Evolutionary conservation across 2,329 filamentous ascomycete genomes (phyloP).

Genomic region (Alternaria arbusti): DNA sequence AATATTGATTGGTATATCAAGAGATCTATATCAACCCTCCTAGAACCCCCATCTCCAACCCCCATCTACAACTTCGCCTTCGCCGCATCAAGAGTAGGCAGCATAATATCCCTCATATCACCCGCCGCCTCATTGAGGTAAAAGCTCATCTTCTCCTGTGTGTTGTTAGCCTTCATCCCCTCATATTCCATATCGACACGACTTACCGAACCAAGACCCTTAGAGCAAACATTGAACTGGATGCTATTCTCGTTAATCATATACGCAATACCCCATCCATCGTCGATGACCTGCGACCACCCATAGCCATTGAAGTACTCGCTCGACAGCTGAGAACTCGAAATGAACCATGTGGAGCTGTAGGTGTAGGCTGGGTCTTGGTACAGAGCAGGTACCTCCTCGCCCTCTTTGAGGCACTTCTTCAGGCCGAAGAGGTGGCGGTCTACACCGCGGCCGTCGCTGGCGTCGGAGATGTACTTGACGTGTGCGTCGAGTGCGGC

Average conservation of each 20-base stretch:
- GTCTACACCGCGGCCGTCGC: slow-evolving; percentile 92
- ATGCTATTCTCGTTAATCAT: slow-evolving; percentile 99
- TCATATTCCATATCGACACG: not conserved
- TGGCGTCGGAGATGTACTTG: slow-evolving; percentile 88
- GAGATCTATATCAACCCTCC: not conserved
- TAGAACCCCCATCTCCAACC: not conserved
- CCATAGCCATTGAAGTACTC: slow-evolving; percentile 99
- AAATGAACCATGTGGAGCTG: slow-evolving; percentile 87
- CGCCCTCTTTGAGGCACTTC: slow-evolving; percentile 80
- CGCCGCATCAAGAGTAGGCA: slow-evolving; percentile 76
- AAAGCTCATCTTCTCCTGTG: slow-evolving; percentile 83
- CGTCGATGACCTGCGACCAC: slow-evolving; percentile 97
- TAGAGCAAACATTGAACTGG: slow-evolving; percentile 98
- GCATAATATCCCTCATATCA: slow-evolving; percentile 85
- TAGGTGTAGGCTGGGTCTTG: slow-evolving; percentile 86
- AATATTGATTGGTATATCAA: not conserved
- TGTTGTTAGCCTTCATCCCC: slow-evolving; percentile 18
- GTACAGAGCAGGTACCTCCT: slow-evolving; percentile 83
- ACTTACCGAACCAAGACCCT: slow-evolving; percentile 76
- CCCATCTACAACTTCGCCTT: slow-evolving; percentile 82
- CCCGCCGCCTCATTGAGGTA: slow-evolving; percentile 92
- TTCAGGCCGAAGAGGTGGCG: slow-evolving; percentile 97
- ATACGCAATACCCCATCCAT: slow-evolving; percentile 95
- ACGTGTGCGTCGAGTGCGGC: slow-evolving; percentile 81
- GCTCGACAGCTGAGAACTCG: slow-evolving; percentile 85